Evolutionary conservation across 495 filamentous ascomycete species (phyloP).

Genomic region (Gamarada debralockiae): DNA sequence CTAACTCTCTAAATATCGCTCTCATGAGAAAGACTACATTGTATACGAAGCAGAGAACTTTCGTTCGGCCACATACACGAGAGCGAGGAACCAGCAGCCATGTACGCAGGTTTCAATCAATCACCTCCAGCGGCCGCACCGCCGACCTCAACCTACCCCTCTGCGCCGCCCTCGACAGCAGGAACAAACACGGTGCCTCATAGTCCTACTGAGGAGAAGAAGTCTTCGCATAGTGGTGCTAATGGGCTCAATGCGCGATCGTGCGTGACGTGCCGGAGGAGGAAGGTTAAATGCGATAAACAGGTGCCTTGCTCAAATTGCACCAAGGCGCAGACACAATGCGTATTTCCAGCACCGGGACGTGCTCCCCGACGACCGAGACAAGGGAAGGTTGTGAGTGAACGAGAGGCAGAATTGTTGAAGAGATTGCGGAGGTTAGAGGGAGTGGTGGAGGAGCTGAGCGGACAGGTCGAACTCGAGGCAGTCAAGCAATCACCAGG

Average conservation of each 20-base stretch:
- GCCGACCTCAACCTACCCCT: too few relatives aligned
- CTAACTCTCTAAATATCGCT: too few relatives aligned
- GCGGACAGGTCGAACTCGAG: conserved; percentile 47
- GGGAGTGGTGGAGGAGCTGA: conserved; percentile 71
- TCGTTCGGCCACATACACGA: background rate
- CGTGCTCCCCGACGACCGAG: conserved; percentile 70
- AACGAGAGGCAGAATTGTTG: conserved; percentile 72
- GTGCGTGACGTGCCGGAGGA: conserved; percentile 77
- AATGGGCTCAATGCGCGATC: conserved; percentile 59
- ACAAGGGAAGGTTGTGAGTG: conserved; percentile 40
- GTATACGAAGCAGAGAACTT: background rate
- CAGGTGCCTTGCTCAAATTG: conserved; percentile 80
- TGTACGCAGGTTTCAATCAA: too few relatives aligned
- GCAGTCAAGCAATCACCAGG: conserved; percentile 21
- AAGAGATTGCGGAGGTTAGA: conserved; percentile 75
- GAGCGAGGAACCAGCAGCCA: too few relatives aligned
- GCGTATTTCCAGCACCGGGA: conserved; percentile 79
- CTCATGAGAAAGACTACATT: too few relatives aligned
- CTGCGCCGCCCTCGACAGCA: too few relatives aligned
- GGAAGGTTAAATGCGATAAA: conserved; percentile 90
- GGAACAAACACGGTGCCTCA: background rate
- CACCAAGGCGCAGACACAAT: conserved; percentile 70
- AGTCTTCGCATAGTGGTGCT: conserved; percentile 9
- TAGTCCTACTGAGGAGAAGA: conserved; percentile 8
- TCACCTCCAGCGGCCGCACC: background rate